Base-by-base conservation (phyloP, 108 stramenopile species). In the Aureococcus anophagefferens region DNA sequence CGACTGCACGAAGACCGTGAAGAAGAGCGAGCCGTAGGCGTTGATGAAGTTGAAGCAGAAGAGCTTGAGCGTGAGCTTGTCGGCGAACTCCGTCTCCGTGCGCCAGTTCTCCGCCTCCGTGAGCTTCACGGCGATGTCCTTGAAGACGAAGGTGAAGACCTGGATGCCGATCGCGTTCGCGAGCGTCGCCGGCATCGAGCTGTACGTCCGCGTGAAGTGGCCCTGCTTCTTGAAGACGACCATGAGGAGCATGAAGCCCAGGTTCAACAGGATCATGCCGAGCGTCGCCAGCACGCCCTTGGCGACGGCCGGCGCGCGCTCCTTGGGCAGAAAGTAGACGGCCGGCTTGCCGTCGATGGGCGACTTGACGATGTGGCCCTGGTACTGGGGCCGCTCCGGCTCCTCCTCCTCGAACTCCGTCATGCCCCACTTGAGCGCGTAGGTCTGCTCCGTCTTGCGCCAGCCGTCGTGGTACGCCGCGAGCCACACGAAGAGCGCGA, bases 21-120 rank as follows among this genome's bases (percentile, higher is more conserved):
- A 85, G 29, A 77, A 76, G 18, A 85, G 77, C 28, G 85, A 80
- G 0, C 79, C 69, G 76, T 82, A 85, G n/a, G 73, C 78, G 77
- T 85, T 85, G 35, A 84, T 79, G 63, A 84, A 84, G 68, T 82
- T 81, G 70, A 85, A 85, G 63, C 79, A 32, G 74, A 84, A 84
- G 11, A 81, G 80, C 66, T 84, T 84, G 35, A 79, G 72, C 69
- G 83, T 85, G 71, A 81, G 67, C 35, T 65, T 46, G 73, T 85
- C 80, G 33, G 81, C 77, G 68, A 68, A 85, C 51, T 59, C 63
- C 35, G 76, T 82, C 45, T 84, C 78, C 30, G 83, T 84, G 35
- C 81, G 78, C 46, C 81, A 73, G 76, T 85, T 85, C 74, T 85
- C 85, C 69, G 71, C 76, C n/a, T 67, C 33, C 25, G 35, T 74